Evolutionary conservation across 805 yeast species (phyloP), one percentile per base, ranked within the genome.

Genomic region (Suhomyces xylopsoci): DNA sequence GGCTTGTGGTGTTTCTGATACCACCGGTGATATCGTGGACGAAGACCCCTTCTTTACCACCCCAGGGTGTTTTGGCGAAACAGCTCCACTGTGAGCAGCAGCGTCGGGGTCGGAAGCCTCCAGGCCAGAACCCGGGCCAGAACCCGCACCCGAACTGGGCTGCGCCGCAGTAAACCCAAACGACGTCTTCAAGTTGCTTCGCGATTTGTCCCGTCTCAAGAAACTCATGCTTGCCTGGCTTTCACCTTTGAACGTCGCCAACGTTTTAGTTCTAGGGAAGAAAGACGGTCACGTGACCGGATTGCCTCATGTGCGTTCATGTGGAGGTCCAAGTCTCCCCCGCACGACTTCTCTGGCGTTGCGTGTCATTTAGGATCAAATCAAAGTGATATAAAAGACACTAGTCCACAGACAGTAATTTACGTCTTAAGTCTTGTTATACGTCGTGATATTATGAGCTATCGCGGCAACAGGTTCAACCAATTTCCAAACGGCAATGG

Each of bases 401-500:
- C n/a, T n/a, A n/a, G n/a, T n/a, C n/a, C n/a, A n/a, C n/a, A n/a
- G n/a, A n/a, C n/a, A n/a, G n/a, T n/a, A n/a, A n/a, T n/a, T n/a
- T n/a, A n/a, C n/a, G n/a, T n/a, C n/a, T n/a, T n/a, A n/a, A 20
- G 22, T 20, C 22, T 20, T 20, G 22, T 20, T 20, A 20, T 4
- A 20, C 2, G 22, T 20, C 4, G 22, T 20, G 22, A 20, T 20
- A 20, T 20, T 20, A 36, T 22, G 25, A 22, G 25, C 5, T 22
- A 74, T 62, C 70, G 79, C 56, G 79, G 79, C n/a, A 24, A 24
- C 8, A 75, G 73, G 57, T 74, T 74, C 61, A 70, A 67, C 58
- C 77, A 70, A 55, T 73, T 73, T 55, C 58, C 62, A 24, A 47
- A 51, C 20, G 55, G 48, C 50, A 45, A 55, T 19, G 64, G 63